Conservation (phyloP, 495 filamentous ascomycete species). For the Cryomyces minteri region DNA sequence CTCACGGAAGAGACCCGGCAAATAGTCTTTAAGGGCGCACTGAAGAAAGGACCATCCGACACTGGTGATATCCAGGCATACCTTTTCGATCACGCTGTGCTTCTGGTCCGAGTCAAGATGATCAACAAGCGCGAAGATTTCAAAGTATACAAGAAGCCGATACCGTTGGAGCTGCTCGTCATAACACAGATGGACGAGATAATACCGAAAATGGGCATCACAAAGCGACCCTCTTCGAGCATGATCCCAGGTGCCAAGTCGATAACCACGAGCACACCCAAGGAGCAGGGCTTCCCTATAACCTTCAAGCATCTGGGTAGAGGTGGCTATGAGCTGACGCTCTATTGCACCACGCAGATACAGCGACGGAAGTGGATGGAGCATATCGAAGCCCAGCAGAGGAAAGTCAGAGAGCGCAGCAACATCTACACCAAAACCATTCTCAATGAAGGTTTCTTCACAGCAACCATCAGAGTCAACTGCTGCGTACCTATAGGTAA, state of each 20-base stretch:
- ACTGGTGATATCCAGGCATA: slow-evolving; percentile 78
- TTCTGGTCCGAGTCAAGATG: slow-evolving; percentile 71
- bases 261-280: slow-evolving; percentile 17
- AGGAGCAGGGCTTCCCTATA: slow-evolving; percentile 75
- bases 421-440: slow-evolving; percentile 87
- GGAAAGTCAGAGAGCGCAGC: slow-evolving; percentile 63
- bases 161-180: slow-evolving; percentile 81
- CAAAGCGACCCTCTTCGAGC: slow-evolving; percentile 77
- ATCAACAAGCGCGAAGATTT: slow-evolving; percentile 88
- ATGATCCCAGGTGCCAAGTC: slow-evolving; percentile 57
- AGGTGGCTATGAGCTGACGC: slow-evolving; percentile 81
- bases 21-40: slow-evolving; percentile 73
- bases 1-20: slow-evolving; percentile 86
- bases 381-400: slow-evolving; percentile 79
- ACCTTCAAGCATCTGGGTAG: slow-evolving; percentile 98
- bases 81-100: slow-evolving; percentile 88
- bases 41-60: slow-evolving; percentile 84
- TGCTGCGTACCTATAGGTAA: slow-evolving; percentile 78
- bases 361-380: slow-evolving; percentile 90
- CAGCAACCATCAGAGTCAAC: slow-evolving; percentile 64
- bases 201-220: slow-evolving; percentile 58
- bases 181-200: slow-evolving; percentile 96
- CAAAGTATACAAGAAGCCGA: slow-evolving; percentile 86
- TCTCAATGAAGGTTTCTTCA: slow-evolving; percentile 74
- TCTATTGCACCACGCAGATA: slow-evolving; percentile 66